phyloP scores from a whole-genome alignment of 2,329 filamentous ascomycete species.

The Colletotrichum sublineola region DNA sequence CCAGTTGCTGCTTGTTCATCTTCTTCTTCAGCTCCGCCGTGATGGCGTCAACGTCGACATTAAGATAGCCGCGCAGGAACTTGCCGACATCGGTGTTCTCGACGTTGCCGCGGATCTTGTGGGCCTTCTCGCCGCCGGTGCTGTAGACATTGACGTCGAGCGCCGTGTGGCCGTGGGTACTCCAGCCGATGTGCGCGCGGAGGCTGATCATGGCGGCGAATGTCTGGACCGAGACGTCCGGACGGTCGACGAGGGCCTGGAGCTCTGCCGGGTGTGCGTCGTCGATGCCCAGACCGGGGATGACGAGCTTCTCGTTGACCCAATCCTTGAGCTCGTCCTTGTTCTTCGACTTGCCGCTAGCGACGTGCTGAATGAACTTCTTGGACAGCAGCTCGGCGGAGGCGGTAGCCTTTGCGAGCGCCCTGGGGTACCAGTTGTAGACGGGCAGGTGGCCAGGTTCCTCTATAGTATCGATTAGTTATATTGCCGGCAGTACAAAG shows the following conservation, averaged over 20 bases:
- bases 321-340: slow-evolving; percentile 68
- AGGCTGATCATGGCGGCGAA: slow-evolving; percentile 90
- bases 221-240: slow-evolving; percentile 65
- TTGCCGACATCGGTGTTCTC: slow-evolving; percentile 94
- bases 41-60: slow-evolving; percentile 82
- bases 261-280: slow-evolving; percentile 82
- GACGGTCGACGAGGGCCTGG: slow-evolving; percentile 70
- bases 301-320: slow-evolving; percentile 76
- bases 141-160: slow-evolving; percentile 98
- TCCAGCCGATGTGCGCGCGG: slow-evolving; percentile 92
- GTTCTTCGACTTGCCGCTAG: slow-evolving; percentile 49
- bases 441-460: slow-evolving; percentile 66
- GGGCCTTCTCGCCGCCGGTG: slow-evolving; percentile 74
- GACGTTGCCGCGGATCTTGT: slow-evolving; percentile 82
- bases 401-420: slow-evolving; percentile 81
- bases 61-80: slow-evolving; percentile 84
- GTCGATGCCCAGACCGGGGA: slow-evolving; percentile 79
- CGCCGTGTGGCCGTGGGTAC: slow-evolving; percentile 91
- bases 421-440: slow-evolving; percentile 84
- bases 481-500: slow-evolving; percentile 53
- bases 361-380: slow-evolving; percentile 73
- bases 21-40: slow-evolving; percentile 80
- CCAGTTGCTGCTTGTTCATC: slow-evolving; percentile 48
- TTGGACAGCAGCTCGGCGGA: slow-evolving; percentile 79
- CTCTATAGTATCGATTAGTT: slow-evolving; percentile 56